Evolutionary conservation across 176 grass and related monocot genomes (phyloP), one percentile per base, ranked within the genome.

Genomic region (Ananas comosus): DNA sequence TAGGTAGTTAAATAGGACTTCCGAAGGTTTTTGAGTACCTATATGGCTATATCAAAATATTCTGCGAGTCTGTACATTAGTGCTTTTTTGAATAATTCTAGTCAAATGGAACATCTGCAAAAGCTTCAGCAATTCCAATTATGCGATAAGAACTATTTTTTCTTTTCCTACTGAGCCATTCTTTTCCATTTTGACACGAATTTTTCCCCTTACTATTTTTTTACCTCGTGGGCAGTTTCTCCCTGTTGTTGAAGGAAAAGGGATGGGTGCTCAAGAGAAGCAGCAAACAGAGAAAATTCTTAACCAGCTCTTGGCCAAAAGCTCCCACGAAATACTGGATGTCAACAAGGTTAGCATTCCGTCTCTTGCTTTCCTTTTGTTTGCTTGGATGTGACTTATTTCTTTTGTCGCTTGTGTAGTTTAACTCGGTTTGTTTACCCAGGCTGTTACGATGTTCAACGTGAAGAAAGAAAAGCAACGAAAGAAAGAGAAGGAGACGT

Each of bases 401-500:
- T 29, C 48, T 10, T 13, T 13, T 48, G 11, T 23, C 24, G 11
- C 28, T 12, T 18, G 16, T 61, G 16, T 67, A 16, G 48, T 67
- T 2, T 49, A 48, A 61, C 56, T 61, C 0, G 56, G 21, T 5
- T 61, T 61, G 22, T 16, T 61, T 22, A 72, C 58, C 51, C 78
- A 96, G 91, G 87, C 91, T 75, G 86, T 88, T 70, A 88, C 85
- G 5, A 83, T 96, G 87, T 91, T 83, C 76, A 91, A 91, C 48
- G 85, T 88, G 59, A 88, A 91, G 78, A 96, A 88, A 50, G 85
- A 96, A 54, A 96, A 83, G 77, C 85, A 91, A 68, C 81, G 91
- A 48, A 78, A 57, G 67, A 96, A 73, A 53, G 76, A 91, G 12
- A 83, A 65, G 18, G 68, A 76, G 13, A 65, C 66, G 1, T 81